Evolutionary conservation across 169 alveolate species (phyloP).

Genomic region (Plasmodium gonderi): DNA sequence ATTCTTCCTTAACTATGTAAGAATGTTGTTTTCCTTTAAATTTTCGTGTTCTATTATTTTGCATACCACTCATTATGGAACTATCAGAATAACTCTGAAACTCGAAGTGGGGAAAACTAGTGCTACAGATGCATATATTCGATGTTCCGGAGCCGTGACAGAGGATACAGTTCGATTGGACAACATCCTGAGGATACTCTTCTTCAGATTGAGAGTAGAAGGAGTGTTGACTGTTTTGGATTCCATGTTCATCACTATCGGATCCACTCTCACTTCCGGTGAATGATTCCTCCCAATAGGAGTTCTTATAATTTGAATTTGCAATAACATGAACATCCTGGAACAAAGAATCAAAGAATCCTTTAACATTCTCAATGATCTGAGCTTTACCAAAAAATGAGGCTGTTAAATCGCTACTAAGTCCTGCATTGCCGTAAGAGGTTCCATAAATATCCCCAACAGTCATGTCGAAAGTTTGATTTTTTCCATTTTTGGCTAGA

Average conservation of each 20-base stretch:
- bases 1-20: neutral
- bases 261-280: too few relatives aligned
- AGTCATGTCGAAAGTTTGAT: slow-evolving; percentile 42
- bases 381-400: slow-evolving; percentile 64
- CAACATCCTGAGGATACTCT: too few relatives aligned
- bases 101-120: neutral
- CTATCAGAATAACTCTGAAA: neutral
- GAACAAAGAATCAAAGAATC: neutral
- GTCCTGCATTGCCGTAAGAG: slow-evolving; percentile 41
- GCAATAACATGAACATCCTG: neutral
- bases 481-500: slow-evolving; percentile 35
- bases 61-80: neutral
- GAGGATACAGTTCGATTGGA: too few relatives aligned
- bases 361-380: neutral
- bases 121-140: too few relatives aligned
- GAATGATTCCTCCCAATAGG: too few relatives aligned
- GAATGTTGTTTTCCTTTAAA: neutral
- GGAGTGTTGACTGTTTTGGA: too few relatives aligned
- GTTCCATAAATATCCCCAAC: slow-evolving; percentile 70
- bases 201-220: too few relatives aligned
- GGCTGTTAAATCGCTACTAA: slow-evolving; percentile 32
- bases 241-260: too few relatives aligned
- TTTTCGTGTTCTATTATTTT: neutral
- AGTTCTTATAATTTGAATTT: too few relatives aligned
- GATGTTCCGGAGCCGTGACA: too few relatives aligned